phyloP scores from a whole-genome alignment of 805 yeast genomes.

The Candida adriatica region DNA sequence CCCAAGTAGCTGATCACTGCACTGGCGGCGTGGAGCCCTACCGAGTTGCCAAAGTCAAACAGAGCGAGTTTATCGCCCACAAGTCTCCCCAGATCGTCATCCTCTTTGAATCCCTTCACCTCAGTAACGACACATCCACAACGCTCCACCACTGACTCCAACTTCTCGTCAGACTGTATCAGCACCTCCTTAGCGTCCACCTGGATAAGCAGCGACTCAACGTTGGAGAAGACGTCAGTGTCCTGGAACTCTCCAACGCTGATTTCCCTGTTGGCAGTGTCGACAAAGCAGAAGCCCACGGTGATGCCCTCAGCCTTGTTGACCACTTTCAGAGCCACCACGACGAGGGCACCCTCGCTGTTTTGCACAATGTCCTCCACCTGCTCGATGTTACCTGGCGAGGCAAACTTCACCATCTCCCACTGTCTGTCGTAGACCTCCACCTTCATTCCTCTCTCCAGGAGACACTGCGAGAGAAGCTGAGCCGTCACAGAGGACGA shows the following conservation, averaged over 20 bases:
- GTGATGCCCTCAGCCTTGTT: conserved; percentile 33
- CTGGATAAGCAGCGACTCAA: conserved; percentile 83
- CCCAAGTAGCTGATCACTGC: conserved; percentile 68
- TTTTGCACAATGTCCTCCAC: conserved; percentile 59
- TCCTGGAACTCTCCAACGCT: conserved; percentile 79
- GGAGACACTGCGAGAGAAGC: conserved; percentile 56
- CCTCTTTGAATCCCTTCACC: conserved; percentile 51
- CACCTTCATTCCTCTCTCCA: conserved; percentile 67
- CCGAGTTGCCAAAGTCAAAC: conserved; percentile 43
- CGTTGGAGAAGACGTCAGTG: conserved; percentile 78
- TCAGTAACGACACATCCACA: conserved; percentile 70
- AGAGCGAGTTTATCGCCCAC: conserved; percentile 49
- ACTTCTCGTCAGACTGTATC: conserved; percentile 59
- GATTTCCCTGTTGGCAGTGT: conserved; percentile 57
- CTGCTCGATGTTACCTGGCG: conserved; percentile 84
- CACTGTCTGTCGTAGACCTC: conserved; percentile 74
- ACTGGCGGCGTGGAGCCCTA: conserved; percentile 55
- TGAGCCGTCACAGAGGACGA: conserved; percentile 68
- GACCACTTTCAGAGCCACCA: conserved; percentile 34
- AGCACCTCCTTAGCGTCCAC: conserved; percentile 83
- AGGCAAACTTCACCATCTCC: conserved; percentile 51
- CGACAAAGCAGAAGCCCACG: conserved; percentile 77
- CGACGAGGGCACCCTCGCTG: conserved; percentile 43
- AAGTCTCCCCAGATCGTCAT: conserved; percentile 73
- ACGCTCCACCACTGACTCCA: conserved; percentile 66